These are phyloP conservation scores for Irpex lacteus DNA, from an alignment of 1,284 basidiomycete genomes.

Conservation along the genomic window DNA sequence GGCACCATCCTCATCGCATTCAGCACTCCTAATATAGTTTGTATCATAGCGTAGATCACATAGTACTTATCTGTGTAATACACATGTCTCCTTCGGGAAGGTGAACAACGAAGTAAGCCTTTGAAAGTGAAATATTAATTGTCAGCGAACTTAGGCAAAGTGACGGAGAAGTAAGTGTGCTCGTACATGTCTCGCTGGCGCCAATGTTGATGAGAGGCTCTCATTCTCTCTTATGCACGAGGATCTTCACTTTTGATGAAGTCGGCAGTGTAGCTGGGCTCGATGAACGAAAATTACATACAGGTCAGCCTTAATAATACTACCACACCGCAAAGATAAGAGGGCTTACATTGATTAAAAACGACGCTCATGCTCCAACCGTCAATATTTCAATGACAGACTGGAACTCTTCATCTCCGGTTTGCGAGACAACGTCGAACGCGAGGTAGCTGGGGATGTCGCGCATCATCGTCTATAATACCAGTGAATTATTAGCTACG, in stretches of 20 bases:
- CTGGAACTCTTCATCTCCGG: too few species aligned
- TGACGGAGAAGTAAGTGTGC: too few species aligned
- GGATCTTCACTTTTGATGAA: slow-evolving; percentile 48
- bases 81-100: slow-evolving; percentile 53
- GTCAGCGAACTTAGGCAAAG: not conserved
- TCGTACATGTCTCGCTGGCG: slow-evolving; percentile 27
- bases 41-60: too few species aligned
- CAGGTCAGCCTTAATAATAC: too few species aligned
- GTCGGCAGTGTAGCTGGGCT: slow-evolving; percentile 55
- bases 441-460: slow-evolving; percentile 63
- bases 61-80: slow-evolving; percentile 23
- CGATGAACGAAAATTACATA: slow-evolving; percentile 80
- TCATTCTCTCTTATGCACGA: slow-evolving; percentile 63
- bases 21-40: too few species aligned
- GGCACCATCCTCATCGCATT: too few species aligned
- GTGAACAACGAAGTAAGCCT: slow-evolving; percentile 41
- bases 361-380: too few species aligned
- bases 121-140: not conserved
- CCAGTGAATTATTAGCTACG: not conserved
- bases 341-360: too few species aligned
- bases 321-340: too few species aligned
- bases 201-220: slow-evolving; percentile 36
- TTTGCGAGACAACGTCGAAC: too few species aligned
- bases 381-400: too few species aligned
- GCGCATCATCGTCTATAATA: slow-evolving; percentile 69